Evolutionary conservation across 352 stramenopile species (phyloP).

Genomic region (Pythium aristosporum): DNA sequence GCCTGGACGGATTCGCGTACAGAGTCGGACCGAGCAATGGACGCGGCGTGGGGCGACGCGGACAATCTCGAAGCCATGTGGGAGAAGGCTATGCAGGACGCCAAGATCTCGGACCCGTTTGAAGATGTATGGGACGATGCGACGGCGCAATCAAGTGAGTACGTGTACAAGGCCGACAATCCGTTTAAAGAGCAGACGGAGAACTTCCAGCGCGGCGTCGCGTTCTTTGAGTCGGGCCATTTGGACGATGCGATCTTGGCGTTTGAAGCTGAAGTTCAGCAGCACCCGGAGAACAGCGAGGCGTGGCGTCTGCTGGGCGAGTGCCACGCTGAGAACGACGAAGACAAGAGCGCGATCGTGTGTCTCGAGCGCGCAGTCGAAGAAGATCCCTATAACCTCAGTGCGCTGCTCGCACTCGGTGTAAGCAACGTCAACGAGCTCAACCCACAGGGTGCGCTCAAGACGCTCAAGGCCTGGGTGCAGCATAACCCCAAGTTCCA

Average conservation of each 20-base stretch:
- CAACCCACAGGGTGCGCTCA: conserved; percentile 91
- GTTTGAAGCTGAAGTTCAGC: conserved; percentile 95
- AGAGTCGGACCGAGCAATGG: conserved; percentile 53
- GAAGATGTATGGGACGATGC: conserved; percentile 70
- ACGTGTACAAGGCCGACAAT: conserved; percentile 79
- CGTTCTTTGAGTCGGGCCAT: conserved; percentile 90
- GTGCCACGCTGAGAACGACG: conserved; percentile 96
- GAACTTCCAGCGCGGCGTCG: conserved; percentile 71
- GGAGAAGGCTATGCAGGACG: conserved; percentile 34
- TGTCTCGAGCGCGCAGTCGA: conserved; percentile 94
- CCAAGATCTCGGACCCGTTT: conserved; percentile 67
- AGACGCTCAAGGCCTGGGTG: conserved; percentile 95
- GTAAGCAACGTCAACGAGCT: conserved; percentile 98
- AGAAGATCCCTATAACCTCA: conserved; percentile 94
- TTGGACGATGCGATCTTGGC: conserved; percentile 91
- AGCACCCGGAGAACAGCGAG: conserved; percentile 92
- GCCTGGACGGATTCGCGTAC: conserved; percentile 51
- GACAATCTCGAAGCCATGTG: conserved; percentile 47
- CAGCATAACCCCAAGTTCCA: conserved; percentile 97
- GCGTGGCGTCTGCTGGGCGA: conserved; percentile 94
- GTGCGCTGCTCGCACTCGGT: conserved; percentile 90
- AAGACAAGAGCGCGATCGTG: conserved; percentile 94
- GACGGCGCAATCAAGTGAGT: conserved; percentile 44
- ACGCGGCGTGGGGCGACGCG: conserved; percentile 54
- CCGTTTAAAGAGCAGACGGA: conserved; percentile 61